Evolutionary conservation across 257 asterid species (phyloP).

Genomic region (Nicotiana attenuata): DNA sequence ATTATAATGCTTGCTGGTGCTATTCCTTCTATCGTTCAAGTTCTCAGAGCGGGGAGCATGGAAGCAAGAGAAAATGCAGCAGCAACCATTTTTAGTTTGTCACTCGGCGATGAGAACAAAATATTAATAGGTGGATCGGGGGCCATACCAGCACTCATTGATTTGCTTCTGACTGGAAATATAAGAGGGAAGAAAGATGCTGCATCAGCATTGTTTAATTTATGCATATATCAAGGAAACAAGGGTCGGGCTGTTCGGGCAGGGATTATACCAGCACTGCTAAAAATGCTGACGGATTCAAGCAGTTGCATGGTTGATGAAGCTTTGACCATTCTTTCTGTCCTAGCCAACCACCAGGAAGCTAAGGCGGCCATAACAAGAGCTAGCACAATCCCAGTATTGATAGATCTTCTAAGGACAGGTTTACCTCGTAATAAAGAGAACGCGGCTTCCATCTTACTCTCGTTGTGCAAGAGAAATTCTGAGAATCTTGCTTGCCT

Average conservation of each 20-base stretch:
- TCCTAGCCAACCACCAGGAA: constrained; percentile 76
- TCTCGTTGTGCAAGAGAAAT: constrained; percentile 76
- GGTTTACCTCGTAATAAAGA: constrained; percentile 76
- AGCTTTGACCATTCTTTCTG: constrained; percentile 79
- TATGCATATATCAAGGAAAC: constrained; percentile 88
- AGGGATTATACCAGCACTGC: constrained; percentile 58
- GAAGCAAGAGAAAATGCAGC: constrained; percentile 94
- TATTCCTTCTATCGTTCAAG: constrained; percentile 79
- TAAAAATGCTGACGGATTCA: constrained; percentile 72
- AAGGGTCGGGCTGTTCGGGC: constrained; percentile 88
- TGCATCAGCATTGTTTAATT: constrained; percentile 80
- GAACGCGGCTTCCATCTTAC: constrained; percentile 67
- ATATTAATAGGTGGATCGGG: constrained; percentile 93
- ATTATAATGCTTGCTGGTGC: constrained; percentile 89
- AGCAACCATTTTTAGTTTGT: constrained; percentile 81
- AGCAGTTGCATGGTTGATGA: constrained; percentile 75
- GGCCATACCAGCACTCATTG: constrained; percentile 81
- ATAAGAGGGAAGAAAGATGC: constrained; percentile 90
- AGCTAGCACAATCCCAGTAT: constrained; percentile 68
- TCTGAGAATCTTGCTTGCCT: constrained; percentile 53
- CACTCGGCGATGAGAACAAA: constrained; percentile 82
- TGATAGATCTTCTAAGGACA: constrained; percentile 63
- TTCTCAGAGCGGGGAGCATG: constrained; percentile 83
- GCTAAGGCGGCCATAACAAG: constrained; percentile 69
- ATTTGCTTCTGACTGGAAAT: constrained; percentile 64